phyloP scores from a whole-genome alignment of 2,329 filamentous ascomycete genomes.

The Lachnellula suecica region DNA sequence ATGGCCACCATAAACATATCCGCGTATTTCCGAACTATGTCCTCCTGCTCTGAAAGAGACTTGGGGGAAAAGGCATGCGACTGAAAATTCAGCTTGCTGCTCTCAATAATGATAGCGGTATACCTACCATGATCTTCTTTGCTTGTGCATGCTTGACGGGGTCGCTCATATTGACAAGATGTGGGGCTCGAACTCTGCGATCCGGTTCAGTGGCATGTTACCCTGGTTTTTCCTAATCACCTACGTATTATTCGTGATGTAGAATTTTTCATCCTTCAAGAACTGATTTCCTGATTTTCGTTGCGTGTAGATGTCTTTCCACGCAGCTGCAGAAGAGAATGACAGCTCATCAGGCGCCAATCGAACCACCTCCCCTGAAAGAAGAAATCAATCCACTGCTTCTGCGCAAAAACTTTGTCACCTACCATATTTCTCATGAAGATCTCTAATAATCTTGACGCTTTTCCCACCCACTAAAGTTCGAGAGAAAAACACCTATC shows the following conservation, averaged over 20 bases:
- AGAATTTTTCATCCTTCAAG: not conserved
- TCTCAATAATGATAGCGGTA: not conserved
- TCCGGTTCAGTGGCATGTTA: not conserved
- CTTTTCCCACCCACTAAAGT: too few species aligned
- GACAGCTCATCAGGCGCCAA: conserved; percentile 30
- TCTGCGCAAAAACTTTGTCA: too few species aligned
- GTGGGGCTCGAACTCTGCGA: not conserved
- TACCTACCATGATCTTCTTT: not conserved
- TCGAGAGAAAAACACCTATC: too few species aligned
- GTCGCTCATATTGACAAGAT: not conserved
- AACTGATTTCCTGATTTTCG: not conserved
- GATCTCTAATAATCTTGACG: too few species aligned
- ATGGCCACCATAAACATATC: conserved; percentile 25
- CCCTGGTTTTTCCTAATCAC: too few species aligned
- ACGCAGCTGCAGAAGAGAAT: conserved; percentile 24
- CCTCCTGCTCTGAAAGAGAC: conserved; percentile 30
- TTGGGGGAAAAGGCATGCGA: conserved; percentile 23
- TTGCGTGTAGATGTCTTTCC: conserved; percentile 30
- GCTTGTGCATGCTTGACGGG: not conserved
- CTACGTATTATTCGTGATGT: not conserved
- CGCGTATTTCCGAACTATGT: conserved; percentile 32
- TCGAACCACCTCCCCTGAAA: conserved; percentile 28
- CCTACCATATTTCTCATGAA: too few species aligned
- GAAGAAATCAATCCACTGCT: too few species aligned
- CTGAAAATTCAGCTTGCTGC: not conserved